Percentiles rank a stretch among this genome's conserved stretches.
These are phyloP conservation scores for Corinectria fuckeliana DNA, from an alignment of 2,329 filamentous ascomycete species.

Conservation along the genomic window DNA sequence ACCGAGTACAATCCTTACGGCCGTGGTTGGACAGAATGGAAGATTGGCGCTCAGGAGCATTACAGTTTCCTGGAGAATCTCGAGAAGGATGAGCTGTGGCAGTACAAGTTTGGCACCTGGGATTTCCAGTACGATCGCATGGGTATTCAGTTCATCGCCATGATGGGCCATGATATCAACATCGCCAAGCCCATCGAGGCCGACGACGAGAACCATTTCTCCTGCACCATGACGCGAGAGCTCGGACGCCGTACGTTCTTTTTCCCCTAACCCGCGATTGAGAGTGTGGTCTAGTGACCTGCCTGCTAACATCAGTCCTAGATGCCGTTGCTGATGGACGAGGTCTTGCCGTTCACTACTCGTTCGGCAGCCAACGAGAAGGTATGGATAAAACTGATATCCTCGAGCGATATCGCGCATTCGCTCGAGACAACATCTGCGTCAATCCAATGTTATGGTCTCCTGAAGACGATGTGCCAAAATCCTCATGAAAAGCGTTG, in stretches of 20 bases:
- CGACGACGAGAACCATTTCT: slow-evolving; percentile 55
- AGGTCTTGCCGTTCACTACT: slow-evolving; percentile 61
- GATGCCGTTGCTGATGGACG: slow-evolving; percentile 60
- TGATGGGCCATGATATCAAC: slow-evolving; percentile 60
- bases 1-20: slow-evolving; percentile 56
- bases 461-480: slow-evolving; percentile 23
- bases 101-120: slow-evolving; percentile 57
- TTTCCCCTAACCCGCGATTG: neutral
- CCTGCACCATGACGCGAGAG: slow-evolving; percentile 46
- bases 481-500: neutral
- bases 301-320: slow-evolving; percentile 23
- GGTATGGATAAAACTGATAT: slow-evolving; percentile 59
- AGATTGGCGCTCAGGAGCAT: slow-evolving; percentile 56
- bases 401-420: slow-evolving; percentile 58
- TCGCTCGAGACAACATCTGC: slow-evolving; percentile 60
- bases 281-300: neutral
- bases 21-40: slow-evolving; percentile 55
- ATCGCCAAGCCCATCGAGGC: slow-evolving; percentile 52
- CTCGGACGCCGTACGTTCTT: slow-evolving; percentile 44
- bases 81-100: slow-evolving; percentile 51
- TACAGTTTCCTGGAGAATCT: slow-evolving; percentile 58
- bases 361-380: slow-evolving; percentile 48
- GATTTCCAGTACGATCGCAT: slow-evolving; percentile 57
- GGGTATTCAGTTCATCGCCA: slow-evolving; percentile 60
- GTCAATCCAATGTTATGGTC: slow-evolving; percentile 40